Conservation (phyloP, 1,284 basidiomycete genomes). For the Heterobasidion parviporum region DNA sequence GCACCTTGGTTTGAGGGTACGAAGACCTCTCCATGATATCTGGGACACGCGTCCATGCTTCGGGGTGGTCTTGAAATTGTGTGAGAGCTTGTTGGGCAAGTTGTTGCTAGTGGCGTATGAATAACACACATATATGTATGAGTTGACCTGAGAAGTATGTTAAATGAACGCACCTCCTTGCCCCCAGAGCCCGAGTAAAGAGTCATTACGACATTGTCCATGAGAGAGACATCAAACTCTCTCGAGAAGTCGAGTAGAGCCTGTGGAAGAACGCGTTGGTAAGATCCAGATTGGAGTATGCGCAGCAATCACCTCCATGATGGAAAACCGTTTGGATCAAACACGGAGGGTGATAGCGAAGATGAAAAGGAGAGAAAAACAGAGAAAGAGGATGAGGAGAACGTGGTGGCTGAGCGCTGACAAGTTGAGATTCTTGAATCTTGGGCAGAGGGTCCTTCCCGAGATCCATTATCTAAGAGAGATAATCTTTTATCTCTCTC, state of each 20-base stretch:
- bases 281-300: not conserved
- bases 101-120: slow-evolving; percentile 61
- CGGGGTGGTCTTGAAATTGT: slow-evolving; percentile 96
- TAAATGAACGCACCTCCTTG: slow-evolving; percentile 46
- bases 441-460: slow-evolving; percentile 4
- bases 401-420: not conserved
- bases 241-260: slow-evolving; percentile 80
- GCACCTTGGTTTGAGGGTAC: slow-evolving; percentile 88
- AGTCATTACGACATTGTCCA: slow-evolving; percentile 82
- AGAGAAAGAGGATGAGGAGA: not conserved
- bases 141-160: not conserved
- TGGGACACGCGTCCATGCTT: slow-evolving; percentile 96
- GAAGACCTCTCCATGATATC: slow-evolving; percentile 84
- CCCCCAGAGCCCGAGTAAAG: slow-evolving; percentile 74
- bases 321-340: not conserved
- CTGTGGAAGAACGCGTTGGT: slow-evolving; percentile 27
- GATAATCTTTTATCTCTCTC: not conserved
- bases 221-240: slow-evolving; percentile 77
- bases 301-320: slow-evolving; percentile 1
- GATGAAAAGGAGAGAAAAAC: not conserved
- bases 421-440: not conserved
- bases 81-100: slow-evolving; percentile 85
- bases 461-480: slow-evolving; percentile 1
- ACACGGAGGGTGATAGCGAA: not conserved
- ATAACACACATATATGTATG: not conserved